Evolutionary conservation across 176 grass and related monocot species (phyloP).

Genomic region (Puccinellia tenuiflora): DNA sequence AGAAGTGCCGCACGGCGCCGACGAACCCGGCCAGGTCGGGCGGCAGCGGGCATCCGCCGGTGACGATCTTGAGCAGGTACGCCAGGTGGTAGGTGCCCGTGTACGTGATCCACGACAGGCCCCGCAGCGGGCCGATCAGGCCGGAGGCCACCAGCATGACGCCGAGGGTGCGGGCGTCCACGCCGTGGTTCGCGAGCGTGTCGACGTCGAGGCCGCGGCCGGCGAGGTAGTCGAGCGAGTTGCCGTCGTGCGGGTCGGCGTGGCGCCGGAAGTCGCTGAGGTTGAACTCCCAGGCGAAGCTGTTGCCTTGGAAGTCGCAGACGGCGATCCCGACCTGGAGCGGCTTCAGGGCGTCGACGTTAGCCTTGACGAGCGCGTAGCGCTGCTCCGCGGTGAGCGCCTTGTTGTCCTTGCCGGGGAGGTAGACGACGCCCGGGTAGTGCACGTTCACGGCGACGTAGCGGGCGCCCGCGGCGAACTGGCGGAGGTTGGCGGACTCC

Average conservation of each 20-base stretch:
- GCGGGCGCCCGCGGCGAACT: background rate
- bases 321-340: background rate
- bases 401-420: background rate
- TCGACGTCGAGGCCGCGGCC: background rate
- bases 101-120: background rate
- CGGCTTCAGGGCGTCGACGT: background rate
- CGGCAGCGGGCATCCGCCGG: background rate
- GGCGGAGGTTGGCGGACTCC: background rate
- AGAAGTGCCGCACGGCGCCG: background rate
- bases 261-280: background rate
- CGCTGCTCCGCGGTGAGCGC: background rate
- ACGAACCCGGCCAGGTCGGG: background rate
- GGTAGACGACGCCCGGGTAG: background rate
- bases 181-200: background rate
- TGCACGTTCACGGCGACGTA: background rate
- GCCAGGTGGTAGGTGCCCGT: background rate
- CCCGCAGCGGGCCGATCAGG: background rate
- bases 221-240: background rate
- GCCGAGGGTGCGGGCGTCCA: background rate
- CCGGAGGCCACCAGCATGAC: background rate
- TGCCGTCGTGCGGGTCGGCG: background rate
- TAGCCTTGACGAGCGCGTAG: background rate
- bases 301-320: background rate
- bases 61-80: conserved; percentile 1
- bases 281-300: background rate